Evolutionary conservation across 75 land plant species (phyloP).

Genomic region (Selaginella tamariscina): DNA sequence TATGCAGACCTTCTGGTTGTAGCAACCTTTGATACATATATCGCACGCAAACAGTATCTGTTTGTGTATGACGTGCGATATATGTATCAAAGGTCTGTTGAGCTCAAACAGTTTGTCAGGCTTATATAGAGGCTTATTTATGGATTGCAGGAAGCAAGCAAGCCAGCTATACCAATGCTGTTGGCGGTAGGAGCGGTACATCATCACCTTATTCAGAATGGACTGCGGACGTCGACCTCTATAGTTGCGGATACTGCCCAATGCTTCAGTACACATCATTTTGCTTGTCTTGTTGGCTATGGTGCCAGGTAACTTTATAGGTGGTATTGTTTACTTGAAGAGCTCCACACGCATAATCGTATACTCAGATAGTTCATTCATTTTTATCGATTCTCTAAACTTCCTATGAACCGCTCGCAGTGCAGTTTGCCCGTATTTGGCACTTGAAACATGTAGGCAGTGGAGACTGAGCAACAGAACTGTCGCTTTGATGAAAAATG

Average conservation of each 20-base stretch:
- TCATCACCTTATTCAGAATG: conserved; percentile 94
- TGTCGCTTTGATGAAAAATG: conserved; percentile 78
- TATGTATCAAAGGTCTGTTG: not conserved
- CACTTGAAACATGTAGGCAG: conserved; percentile 89
- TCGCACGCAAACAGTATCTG: no score
- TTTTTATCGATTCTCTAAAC: conserved; percentile 6
- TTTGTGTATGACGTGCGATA: no score
- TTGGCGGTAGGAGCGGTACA: conserved; percentile 99
- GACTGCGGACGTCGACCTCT: conserved; percentile 82
- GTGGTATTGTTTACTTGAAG: not conserved
- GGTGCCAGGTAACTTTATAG: conserved; percentile 70
- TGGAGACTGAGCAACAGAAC: conserved; percentile 92
- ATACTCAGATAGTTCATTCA: not conserved
- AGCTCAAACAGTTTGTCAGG: no score
- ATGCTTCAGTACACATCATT: conserved; percentile 97
- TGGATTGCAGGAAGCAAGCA: conserved; percentile 56
- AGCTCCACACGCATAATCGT: not conserved
- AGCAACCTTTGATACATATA: no score
- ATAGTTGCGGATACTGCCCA: conserved; percentile 96
- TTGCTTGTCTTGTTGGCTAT: conserved; percentile 95
- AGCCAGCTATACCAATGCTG: conserved; percentile 88
- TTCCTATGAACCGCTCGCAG: conserved; percentile 27
- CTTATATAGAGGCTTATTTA: no score
- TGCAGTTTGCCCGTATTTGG: conserved; percentile 94
- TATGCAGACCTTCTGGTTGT: no score